Percentiles rank a stretch among this genome's conserved stretches.
phyloP scores from a whole-genome alignment of 495 filamentous ascomycete species.

The Hypoxylon fuscum region DNA sequence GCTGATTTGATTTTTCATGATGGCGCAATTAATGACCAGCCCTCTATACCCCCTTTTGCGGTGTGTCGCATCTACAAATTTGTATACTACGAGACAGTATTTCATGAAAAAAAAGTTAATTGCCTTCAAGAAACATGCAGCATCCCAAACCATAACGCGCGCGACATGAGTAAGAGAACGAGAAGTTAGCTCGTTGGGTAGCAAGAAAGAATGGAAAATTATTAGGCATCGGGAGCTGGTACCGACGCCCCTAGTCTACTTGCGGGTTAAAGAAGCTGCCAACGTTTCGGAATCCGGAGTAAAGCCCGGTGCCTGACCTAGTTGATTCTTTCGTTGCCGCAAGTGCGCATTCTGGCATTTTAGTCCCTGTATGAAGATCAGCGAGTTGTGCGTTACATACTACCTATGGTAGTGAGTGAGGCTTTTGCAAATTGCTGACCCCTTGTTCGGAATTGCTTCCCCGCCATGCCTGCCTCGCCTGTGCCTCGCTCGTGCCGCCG shows the following conservation, averaged over 20 bases:
- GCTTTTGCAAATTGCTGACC: constrained; percentile 5
- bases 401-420: not conserved
- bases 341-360: not conserved
- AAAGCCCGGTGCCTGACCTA: constrained; percentile 11
- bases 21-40: constrained; percentile 26
- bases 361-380: constrained; percentile 14
- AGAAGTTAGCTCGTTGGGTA: not conserved
- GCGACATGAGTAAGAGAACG: not conserved
- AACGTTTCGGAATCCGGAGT: constrained; percentile 24
- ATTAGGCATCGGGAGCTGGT: constrained; percentile 10
- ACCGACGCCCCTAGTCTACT: constrained; percentile 22
- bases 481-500: constrained; percentile 3
- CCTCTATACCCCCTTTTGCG: constrained; percentile 19
- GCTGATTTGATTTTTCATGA: constrained; percentile 17
- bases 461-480: constrained; percentile 10
- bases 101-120: constrained; percentile 3
- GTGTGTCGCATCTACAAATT: constrained; percentile 10
- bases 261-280: constrained; percentile 4
- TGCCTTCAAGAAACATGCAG: not conserved
- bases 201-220: constrained; percentile 1
- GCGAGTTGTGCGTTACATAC: not conserved
- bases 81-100: constrained; percentile 3
- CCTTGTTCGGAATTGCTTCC: constrained; percentile 27
- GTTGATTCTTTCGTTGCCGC: constrained; percentile 13
- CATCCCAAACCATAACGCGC: not conserved